Percentiles rank a stretch among this genome's conserved stretches.
These are phyloP conservation scores for Phytophthora vignae DNA, from an alignment of 352 stramenopile genomes.

Conservation along the genomic window DNA sequence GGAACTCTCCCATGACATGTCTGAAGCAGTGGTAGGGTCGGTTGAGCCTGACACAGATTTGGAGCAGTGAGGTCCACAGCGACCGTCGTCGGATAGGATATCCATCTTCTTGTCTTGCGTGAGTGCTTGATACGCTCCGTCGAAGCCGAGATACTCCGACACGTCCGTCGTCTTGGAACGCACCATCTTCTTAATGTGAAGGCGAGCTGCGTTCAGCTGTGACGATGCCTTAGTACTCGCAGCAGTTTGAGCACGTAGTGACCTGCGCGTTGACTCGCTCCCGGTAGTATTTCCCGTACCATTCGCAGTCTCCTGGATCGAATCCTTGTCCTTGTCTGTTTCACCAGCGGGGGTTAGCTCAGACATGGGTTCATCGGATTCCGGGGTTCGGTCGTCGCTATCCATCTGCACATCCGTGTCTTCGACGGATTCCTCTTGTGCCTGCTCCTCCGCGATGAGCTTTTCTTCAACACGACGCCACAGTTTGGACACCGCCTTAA, in stretches of 20 bases:
- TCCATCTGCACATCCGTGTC: conserved; percentile 26
- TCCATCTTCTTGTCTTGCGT: conserved; percentile 38
- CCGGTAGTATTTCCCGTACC: conserved; percentile 18
- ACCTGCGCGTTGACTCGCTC: conserved; percentile 41
- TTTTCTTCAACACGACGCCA: conserved; percentile 40
- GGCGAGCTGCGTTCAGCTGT: conserved; percentile 36
- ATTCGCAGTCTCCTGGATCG: neutral
- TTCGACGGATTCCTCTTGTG: conserved; percentile 14
- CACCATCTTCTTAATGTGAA: conserved; percentile 44
- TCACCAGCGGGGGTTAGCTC: conserved; percentile 5
- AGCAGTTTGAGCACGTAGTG: conserved; percentile 55
- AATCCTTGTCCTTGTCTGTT: conserved; percentile 6
- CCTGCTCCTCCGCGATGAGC: conserved; percentile 13
- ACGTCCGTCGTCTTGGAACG: conserved; percentile 49
- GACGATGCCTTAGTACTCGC: conserved; percentile 66
- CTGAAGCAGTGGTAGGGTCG: neutral
- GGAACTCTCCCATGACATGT: conserved; percentile 42
- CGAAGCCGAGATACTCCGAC: conserved; percentile 70
- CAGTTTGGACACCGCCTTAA: conserved; percentile 56
- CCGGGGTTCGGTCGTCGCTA: neutral
- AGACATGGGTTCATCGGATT: conserved; percentile 18
- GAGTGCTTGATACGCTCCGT: conserved; percentile 53
- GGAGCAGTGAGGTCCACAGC: conserved; percentile 39
- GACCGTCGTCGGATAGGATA: conserved; percentile 33
- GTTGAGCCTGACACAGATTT: conserved; percentile 14